Conservation (phyloP, 768 basidiomycete genomes). For the Lyophyllum semitale region DNA sequence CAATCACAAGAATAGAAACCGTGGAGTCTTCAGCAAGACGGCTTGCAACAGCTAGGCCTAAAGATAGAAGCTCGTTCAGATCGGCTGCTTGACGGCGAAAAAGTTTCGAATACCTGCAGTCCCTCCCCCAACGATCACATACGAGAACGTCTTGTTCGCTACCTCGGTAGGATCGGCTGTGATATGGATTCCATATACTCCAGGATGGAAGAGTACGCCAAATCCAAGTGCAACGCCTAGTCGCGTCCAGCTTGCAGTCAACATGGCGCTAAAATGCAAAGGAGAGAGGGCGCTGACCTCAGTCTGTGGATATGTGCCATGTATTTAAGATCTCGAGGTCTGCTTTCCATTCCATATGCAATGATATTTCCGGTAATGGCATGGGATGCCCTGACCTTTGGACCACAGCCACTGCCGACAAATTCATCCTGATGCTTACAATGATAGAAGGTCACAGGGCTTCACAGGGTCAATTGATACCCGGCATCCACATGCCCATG, state of each 20-base stretch:
- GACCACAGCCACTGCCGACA: background rate
- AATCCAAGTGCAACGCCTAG: background rate
- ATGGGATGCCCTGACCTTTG: no score
- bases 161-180: conserved; percentile 9
- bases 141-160: conserved; percentile 10
- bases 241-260: background rate
- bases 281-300: background rate
- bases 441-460: background rate
- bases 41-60: conserved; percentile 15
- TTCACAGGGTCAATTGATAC: no score
- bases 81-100: no score
- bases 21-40: conserved; percentile 13
- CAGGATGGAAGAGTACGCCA: background rate
- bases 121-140: conserved; percentile 14
- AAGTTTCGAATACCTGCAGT: conserved; percentile 11
- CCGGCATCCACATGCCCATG: no score
- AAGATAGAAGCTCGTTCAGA: background rate
- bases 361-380: background rate
- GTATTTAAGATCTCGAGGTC: background rate
- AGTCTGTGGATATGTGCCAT: background rate
- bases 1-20: conserved; percentile 8
- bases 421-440: background rate
- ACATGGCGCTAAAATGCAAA: background rate
- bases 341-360: background rate
- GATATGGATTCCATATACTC: conserved; percentile 9